These are phyloP conservation scores for Trametes meyenii DNA, from an alignment of 768 basidiomycete species.

Conservation along the genomic window DNA sequence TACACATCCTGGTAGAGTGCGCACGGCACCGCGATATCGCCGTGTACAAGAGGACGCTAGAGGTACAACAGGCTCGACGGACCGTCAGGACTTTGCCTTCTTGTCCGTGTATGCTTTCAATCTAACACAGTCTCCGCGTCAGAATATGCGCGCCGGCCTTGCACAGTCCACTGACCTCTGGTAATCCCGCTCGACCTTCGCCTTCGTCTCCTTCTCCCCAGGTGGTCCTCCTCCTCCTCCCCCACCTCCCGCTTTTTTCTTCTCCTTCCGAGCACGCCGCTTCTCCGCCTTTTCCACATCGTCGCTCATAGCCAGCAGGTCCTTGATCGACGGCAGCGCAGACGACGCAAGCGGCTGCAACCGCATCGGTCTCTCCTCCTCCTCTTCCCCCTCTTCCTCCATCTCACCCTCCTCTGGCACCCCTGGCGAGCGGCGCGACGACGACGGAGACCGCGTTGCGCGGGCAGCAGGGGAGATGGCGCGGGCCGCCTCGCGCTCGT, in stretches of 20 bases:
- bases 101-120: slow-evolving; percentile 38
- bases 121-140: slow-evolving; percentile 12
- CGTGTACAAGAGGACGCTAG: background rate
- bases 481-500: slow-evolving; percentile 20
- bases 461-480: background rate
- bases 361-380: slow-evolving; percentile 50
- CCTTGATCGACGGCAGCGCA: slow-evolving; percentile 78
- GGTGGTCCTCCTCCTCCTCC: slow-evolving; percentile 31
- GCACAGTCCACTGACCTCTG: slow-evolving; percentile 47
- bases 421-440: slow-evolving; percentile 13
- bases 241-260: slow-evolving; percentile 56
- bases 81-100: slow-evolving; percentile 22
- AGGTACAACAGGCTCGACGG: background rate
- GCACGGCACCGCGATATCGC: background rate
- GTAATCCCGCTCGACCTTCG: slow-evolving; percentile 58
- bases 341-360: slow-evolving; percentile 82
- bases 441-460: slow-evolving; percentile 8
- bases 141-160: background rate
- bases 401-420: slow-evolving; percentile 42
- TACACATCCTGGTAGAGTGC: too few species aligned
- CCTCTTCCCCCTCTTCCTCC: slow-evolving; percentile 49
- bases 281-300: slow-evolving; percentile 67
- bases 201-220: slow-evolving; percentile 42
- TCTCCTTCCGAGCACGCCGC: slow-evolving; percentile 74
- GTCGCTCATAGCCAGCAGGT: slow-evolving; percentile 78